A percentile compares a stretch with the other conserved stretches of the same genome.
Evolutionary conservation across 257 asterid species (phyloP).

Genomic region (Nicotiana obtusifolia): DNA sequence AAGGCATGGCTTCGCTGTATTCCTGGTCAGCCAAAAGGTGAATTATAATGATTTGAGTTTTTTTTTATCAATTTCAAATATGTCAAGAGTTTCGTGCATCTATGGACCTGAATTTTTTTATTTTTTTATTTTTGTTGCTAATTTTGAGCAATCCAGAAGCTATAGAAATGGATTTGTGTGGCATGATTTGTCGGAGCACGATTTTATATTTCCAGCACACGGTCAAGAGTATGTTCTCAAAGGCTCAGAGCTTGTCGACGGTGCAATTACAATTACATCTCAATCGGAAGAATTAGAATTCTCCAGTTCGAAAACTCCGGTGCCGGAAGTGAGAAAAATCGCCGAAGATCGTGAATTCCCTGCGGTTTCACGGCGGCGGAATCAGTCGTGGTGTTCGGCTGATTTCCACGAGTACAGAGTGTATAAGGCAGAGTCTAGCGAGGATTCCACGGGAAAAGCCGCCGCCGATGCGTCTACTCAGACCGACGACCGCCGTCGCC

Average conservation of each 20-base stretch:
- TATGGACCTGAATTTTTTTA: not conserved
- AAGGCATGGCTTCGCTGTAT: slow-evolving; percentile 69
- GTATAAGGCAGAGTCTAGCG: slow-evolving; percentile 40
- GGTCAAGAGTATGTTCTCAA: slow-evolving; percentile 80
- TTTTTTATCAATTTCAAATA: not conserved
- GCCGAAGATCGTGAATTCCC: slow-evolving; percentile 11
- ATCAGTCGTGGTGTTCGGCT: slow-evolving; percentile 78
- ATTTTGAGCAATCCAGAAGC: slow-evolving; percentile 38
- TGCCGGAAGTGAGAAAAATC: slow-evolving; percentile 12
- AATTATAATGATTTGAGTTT: not conserved
- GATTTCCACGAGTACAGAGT: slow-evolving; percentile 69
- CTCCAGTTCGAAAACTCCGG: slow-evolving; percentile 8
- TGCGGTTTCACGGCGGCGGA: slow-evolving; percentile 42
- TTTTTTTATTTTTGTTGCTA: not conserved
- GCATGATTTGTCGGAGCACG: slow-evolving; percentile 84
- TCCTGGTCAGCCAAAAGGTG: slow-evolving; percentile 89
- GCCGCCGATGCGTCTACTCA: slow-evolving; percentile 74
- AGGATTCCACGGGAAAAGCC: slow-evolving; percentile 32
- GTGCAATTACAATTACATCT: slow-evolving; percentile 25
- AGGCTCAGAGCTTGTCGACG: slow-evolving; percentile 63
- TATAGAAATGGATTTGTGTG: slow-evolving; percentile 83
- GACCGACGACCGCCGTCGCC: slow-evolving; percentile 59
- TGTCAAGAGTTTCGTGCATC: not conserved
- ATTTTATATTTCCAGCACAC: slow-evolving; percentile 72
- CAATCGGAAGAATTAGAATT: slow-evolving; percentile 12